Base-by-base conservation (phyloP, 768 basidiomycete species). In the Rhizopogon vesiculosus region DNA sequence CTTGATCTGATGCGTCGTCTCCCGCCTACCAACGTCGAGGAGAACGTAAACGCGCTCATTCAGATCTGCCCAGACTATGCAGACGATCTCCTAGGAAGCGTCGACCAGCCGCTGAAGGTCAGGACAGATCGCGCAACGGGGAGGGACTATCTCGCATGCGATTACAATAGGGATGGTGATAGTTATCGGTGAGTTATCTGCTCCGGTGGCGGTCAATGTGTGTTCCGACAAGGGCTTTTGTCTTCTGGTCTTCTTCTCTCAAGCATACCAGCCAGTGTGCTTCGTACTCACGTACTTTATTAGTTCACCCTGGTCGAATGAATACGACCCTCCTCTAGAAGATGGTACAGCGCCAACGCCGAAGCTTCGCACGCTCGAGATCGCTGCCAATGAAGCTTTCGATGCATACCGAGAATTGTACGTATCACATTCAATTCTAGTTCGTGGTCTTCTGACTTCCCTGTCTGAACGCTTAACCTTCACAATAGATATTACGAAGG, bases 241-340 rank as follows among this genome's bases (percentile, higher is more conserved):
- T 38, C 19, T 2, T 10, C 18, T 35, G 35, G 35, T 22, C 22
- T 41, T n/a, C n/a, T 41, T 41, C 8, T 41, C 40, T 38, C 33
- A 38, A 8, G 35, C 8, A 49, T 49, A 8, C 5, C 4, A 19
- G 8, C 9, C 8, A 5, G 3, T 38, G 35, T 16, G 41, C 31
- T 51, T 56, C 50, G 45, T 40, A 45, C 59, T 63, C 51, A 71
- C 51, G 33, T 43, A 12, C 3, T 61, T 35, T 45, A 51, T 41
- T 42, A 99, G 96, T 64, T 99, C 97, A 2, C 97, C 97, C 7
- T 98, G 96, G 95, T 94, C 95, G 22, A 99, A 98, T 69, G 87
- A 91, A 67, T 99, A 98, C 66, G 87, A 93, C 59, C 91, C 94
- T 22, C 89, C 89, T 1, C 70, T 93, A 44, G 87, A 94, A 18